Conservation (phyloP, 192 early-diverging fungal genomes). For the Spizellomyces punctatus region DNA sequence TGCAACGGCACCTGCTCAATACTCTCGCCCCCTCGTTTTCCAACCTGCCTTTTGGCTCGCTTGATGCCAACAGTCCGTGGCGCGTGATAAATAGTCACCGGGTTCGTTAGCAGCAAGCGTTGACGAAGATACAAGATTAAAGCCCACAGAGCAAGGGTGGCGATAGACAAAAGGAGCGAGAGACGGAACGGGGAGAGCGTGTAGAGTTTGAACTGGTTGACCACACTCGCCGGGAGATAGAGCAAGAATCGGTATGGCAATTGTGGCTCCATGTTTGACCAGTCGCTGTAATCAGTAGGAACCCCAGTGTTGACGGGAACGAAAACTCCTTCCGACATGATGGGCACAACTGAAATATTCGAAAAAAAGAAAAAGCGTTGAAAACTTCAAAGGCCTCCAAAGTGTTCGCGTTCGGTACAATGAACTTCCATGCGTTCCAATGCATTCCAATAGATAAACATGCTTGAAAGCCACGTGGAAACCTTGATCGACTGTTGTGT, state of each 20-base stretch:
- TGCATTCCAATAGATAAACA: too few relatives aligned
- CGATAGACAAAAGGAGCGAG: neutral
- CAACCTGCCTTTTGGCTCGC: neutral
- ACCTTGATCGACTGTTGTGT: too few relatives aligned
- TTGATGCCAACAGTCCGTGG: neutral
- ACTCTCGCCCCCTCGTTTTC: neutral
- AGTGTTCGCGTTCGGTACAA: too few relatives aligned
- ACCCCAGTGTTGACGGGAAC: too few relatives aligned
- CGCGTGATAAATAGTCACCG: conserved; percentile 1
- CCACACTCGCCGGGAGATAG: neutral
- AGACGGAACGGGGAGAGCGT: conserved; percentile 6
- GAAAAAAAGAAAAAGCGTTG: too few relatives aligned
- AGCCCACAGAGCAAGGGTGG: neutral
- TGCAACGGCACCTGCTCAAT: conserved; percentile 7
- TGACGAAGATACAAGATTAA: neutral
- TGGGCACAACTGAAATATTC: too few relatives aligned
- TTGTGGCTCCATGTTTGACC: too few relatives aligned
- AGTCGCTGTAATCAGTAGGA: too few relatives aligned
- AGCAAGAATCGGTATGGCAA: neutral
- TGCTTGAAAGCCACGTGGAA: too few relatives aligned
- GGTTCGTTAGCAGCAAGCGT: neutral
- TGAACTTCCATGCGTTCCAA: too few relatives aligned
- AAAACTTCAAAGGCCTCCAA: too few relatives aligned
- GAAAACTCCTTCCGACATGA: too few relatives aligned
- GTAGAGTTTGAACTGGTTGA: conserved; percentile 4